Base-by-base conservation (phyloP, 2,329 filamentous ascomycete genomes). In the Monosporascus sp. region DNA sequence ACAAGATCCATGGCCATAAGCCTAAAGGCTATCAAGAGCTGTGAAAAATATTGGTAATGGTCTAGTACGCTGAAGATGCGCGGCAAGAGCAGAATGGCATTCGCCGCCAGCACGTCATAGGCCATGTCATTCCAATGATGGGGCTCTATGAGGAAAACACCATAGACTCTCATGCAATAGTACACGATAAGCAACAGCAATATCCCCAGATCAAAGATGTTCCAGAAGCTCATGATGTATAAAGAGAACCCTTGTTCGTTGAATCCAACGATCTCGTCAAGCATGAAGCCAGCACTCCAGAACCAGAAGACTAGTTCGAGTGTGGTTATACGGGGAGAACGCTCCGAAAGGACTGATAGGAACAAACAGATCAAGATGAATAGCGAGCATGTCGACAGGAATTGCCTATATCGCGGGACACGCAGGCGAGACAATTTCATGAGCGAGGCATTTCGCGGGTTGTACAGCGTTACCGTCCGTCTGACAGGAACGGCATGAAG, bases 161-260 rank as follows among this genome's bases (percentile, higher is more conserved):
- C 91, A 64, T 95, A 96, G 16, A 94, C 80, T 52, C 93, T 85
- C 75, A 97, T 85, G 64, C 88, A 89, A 69, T 96, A 96, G 75
- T 97, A 97, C 52, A 90, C 82, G 63, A 95, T 85, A 62, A 97
- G 84, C 56, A 97, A 76, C 24, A 96, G 74, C 50, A 97, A 74
- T 51, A 97, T 97, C 8, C 92, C 92, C 38, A 97, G 76, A 66
- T 97, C 93, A 69, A 97, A 96, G 38, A 92, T 84, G 69, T 97
- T 97, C 93, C 93, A 97, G 69, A 97, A 94, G 69, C 91, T 96
- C 85, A 97, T 93, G 65, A 97, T 90, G 72, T 97, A 97, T 31
- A 97, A 82, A 38, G 91, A 92, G 69, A 97, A 97, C 3, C 93
- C 93, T 71, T 97, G 91, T 70, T 97, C 93, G 61, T 92, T 96